phyloP scores from a whole-genome alignment of 805 yeast genomes.

The Komagataella pseudopastoris region DNA sequence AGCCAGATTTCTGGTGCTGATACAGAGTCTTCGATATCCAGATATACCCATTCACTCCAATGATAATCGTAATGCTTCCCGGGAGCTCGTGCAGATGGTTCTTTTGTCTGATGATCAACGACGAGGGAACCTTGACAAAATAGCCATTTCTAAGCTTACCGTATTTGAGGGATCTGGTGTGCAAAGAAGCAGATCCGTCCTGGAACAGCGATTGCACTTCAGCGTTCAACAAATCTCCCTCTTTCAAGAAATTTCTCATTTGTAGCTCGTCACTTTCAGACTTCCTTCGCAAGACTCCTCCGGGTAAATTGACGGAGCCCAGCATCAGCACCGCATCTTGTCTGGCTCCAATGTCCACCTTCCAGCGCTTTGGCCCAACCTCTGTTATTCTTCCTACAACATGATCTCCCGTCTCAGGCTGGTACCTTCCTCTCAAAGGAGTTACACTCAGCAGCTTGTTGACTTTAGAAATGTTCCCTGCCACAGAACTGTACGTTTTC shows the following conservation, averaged over 20 bases:
- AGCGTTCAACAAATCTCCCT: constrained; percentile 90
- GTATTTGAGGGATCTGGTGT: constrained; percentile 88
- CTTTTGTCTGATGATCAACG: constrained; percentile 72
- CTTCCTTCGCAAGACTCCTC: constrained; percentile 90
- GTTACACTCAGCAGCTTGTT: constrained; percentile 76
- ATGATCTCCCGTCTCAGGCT: constrained; percentile 95
- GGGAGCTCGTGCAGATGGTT: constrained; percentile 84
- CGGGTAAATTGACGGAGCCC: constrained; percentile 94
- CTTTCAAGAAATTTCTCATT: constrained; percentile 88
- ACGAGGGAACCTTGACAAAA: constrained; percentile 68
- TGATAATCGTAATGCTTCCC: constrained; percentile 80
- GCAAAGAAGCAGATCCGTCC: constrained; percentile 89
- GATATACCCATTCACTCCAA: constrained; percentile 91
- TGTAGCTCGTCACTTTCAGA: constrained; percentile 92
- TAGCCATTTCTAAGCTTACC: constrained; percentile 92
- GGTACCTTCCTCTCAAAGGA: constrained; percentile 78
- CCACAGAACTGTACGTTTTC: constrained; percentile 78
- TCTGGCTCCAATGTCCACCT: constrained; percentile 90
- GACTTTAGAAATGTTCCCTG: constrained; percentile 79
- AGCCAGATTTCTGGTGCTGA: not conserved
- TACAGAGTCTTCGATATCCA: constrained; percentile 70
- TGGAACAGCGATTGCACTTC: constrained; percentile 85
- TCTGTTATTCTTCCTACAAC: constrained; percentile 88
- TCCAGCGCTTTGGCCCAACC: constrained; percentile 91
- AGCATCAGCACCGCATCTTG: constrained; percentile 87